These are phyloP conservation scores for Linnemannia elongata DNA, from an alignment of 192 early-diverging fungal genomes.

Conservation along the genomic window DNA sequence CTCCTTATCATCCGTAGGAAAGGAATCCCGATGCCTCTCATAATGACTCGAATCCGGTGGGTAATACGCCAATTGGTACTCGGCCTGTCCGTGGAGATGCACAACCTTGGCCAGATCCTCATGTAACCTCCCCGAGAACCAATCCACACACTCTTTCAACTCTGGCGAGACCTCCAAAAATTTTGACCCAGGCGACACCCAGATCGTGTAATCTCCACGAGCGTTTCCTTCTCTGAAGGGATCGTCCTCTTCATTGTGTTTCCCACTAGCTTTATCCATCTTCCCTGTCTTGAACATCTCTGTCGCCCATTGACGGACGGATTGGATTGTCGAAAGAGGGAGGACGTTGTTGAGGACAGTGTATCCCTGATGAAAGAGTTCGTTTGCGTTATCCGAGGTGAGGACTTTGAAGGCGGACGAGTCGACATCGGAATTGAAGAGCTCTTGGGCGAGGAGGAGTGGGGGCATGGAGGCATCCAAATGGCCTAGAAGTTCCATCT, in stretches of 20 bases:
- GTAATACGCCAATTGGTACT: constrained; percentile 66
- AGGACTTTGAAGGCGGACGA: constrained; percentile 51
- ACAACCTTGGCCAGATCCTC: constrained; percentile 59
- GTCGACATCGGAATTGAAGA: constrained; percentile 63
- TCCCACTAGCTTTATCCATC: constrained; percentile 57
- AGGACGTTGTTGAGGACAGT: constrained; percentile 56
- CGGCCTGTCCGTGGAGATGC: constrained; percentile 59
- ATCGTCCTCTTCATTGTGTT: constrained; percentile 57
- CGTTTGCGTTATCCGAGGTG: constrained; percentile 42
- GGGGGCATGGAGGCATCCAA: constrained; percentile 60
- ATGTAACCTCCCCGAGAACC: constrained; percentile 53
- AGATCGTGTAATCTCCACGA: constrained; percentile 65
- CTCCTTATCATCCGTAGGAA: constrained; percentile 63
- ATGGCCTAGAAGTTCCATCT: constrained; percentile 61
- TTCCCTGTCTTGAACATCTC: constrained; percentile 52
- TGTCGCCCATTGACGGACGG: constrained; percentile 48
- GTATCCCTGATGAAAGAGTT: constrained; percentile 61
- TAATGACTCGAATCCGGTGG: constrained; percentile 62
- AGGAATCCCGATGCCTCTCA: constrained; percentile 70
- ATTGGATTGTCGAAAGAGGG: constrained; percentile 48
- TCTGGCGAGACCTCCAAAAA: constrained; percentile 28
- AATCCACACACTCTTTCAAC: constrained; percentile 49
- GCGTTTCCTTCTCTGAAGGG: constrained; percentile 63
- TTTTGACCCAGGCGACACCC: constrained; percentile 55
- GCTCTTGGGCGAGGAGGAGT: constrained; percentile 54